phyloP scores from a whole-genome alignment of 1,284 basidiomycete genomes.

The Marasmius sp. region DNA sequence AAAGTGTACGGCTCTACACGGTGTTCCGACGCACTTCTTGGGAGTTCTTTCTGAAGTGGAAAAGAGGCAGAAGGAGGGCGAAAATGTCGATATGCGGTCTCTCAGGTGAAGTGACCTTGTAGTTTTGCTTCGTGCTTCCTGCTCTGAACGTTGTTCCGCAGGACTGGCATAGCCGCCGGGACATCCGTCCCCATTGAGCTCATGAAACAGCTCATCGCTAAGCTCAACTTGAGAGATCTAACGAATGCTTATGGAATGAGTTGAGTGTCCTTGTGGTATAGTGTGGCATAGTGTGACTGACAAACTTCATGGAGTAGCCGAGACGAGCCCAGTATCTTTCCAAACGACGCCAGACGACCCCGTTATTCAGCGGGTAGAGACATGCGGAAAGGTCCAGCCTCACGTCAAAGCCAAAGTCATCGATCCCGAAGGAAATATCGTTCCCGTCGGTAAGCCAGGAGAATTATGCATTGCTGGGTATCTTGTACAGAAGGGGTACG shows the following conservation, averaged over 20 bases:
- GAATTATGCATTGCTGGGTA: constrained; percentile 79
- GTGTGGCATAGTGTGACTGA: constrained; percentile 6
- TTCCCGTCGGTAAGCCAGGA: constrained; percentile 68
- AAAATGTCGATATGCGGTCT: constrained; percentile 43
- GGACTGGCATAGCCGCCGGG: constrained; percentile 81
- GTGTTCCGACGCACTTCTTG: constrained; percentile 84
- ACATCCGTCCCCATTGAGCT: constrained; percentile 78
- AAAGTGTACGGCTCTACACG: constrained; percentile 76
- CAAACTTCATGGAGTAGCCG: constrained; percentile 36
- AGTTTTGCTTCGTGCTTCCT: background rate
- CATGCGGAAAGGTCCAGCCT: constrained; percentile 74
- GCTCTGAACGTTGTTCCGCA: background rate
- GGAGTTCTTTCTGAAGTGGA: constrained; percentile 70
- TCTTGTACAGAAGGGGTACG: constrained; percentile 73
- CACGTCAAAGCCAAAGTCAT: constrained; percentile 80
- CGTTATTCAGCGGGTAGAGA: constrained; percentile 74
- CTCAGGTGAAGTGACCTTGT: constrained; percentile 46
- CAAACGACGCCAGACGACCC: constrained; percentile 71
- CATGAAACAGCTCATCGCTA: constrained; percentile 69
- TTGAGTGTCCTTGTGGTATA: constrained; percentile 33
- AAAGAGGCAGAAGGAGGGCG: constrained; percentile 45
- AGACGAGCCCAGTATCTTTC: constrained; percentile 81
- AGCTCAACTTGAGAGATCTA: constrained; percentile 67
- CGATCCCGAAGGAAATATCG: constrained; percentile 55
- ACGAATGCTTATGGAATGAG: constrained; percentile 86